Evolutionary conservation across 179 eudicot species (phyloP), one percentile per base, ranked within the genome.

Genomic region (Vitellaria paradoxa): DNA sequence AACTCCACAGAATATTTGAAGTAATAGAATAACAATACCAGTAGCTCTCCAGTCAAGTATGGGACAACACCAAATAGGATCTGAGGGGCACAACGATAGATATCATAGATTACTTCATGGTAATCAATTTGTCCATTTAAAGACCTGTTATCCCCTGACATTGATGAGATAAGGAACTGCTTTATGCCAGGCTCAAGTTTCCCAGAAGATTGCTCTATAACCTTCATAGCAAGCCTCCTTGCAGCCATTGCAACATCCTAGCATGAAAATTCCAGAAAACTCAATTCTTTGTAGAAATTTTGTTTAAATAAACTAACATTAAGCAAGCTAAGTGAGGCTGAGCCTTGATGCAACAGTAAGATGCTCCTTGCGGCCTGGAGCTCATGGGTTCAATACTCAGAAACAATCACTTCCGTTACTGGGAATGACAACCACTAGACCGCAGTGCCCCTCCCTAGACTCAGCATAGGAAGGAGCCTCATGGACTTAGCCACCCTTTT

Each of bases 101-200:
- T 83, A 83, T 94, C 89, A 80, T 84, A 94, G 70, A 94, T 87
- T 69, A 94, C 88, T 75, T 89, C 97, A 50, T 90, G 97, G 88
- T 90, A 90, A 83, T 92, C 94, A 78, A 96, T 87, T 72, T 87
- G 83, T 83, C 70, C 67, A 77, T 84, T 85, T 59, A 77, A 72
- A 73, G 94, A 77, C 76, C 78, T 78, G 78, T 76, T 86, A 20
- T 92, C 98, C 75, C 90, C 97, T 2, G 99, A 84, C 91, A 94
- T 91, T 73, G 92, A 91, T 73, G 98, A 94, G 78, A 92, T 79
- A 72, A 96, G 92, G 72, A 88, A 91, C 76, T 91, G 94, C 85
- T 94, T 94, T 77, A 96, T 87, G 77, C 84, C 84, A 80, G 97
- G 92, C 82, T 91, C 99, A 68, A 96, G 98, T 82, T 94, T 94